Base-by-base conservation (phyloP, 2,329 filamentous ascomycete species). In the Cladosporium sp. region DNA sequence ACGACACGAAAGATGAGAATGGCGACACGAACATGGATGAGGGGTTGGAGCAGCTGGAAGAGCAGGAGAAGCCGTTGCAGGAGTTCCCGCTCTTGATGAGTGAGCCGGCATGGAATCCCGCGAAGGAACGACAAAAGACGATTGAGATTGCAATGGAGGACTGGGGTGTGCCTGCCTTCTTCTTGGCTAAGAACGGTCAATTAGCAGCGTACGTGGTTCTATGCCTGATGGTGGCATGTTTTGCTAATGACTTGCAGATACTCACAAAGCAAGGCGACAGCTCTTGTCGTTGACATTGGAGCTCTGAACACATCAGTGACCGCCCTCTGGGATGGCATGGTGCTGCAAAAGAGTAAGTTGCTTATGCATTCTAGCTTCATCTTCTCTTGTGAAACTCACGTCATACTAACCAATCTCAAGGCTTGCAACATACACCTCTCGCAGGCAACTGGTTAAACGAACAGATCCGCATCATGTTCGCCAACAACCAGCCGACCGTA, bases 111-210 rank as follows among this genome's bases (percentile, higher is more conserved):
- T 98, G 94, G 93, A 98, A 97, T 79, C 85, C 88, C 28, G 79
- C 86, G 51, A 97, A 97, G 82, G 88, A 91, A 67, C 86, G 96
- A 67, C 95, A 99, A 81, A 96, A 95, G 85, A 89, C 90, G 48
- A 94, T 97, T 73, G 95, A 99, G 81, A 88, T 98, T 68, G 93
- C 92, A 66, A 97, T 99, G 89, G 95, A 99, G 83, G 91, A 88
- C 75, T 99, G 95, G 93, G 93, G 92, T 30, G 91, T 90, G 64
- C 95, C 95, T 21, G 95, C 95, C 5, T 98, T 97, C 79, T 99
- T 94, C 85, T 83, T 98, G 67, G 92, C 92, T 68, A 89, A 92
- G 74, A 96, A 89, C 62, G 93, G 94, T 28, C 93, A 97, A 51
- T 86, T 97, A 76, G 89, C 94, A 63, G 91, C 93, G 80, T 85